Conservation (phyloP, 2,329 filamentous ascomycete species). For the Pseudocercospora ulei region DNA sequence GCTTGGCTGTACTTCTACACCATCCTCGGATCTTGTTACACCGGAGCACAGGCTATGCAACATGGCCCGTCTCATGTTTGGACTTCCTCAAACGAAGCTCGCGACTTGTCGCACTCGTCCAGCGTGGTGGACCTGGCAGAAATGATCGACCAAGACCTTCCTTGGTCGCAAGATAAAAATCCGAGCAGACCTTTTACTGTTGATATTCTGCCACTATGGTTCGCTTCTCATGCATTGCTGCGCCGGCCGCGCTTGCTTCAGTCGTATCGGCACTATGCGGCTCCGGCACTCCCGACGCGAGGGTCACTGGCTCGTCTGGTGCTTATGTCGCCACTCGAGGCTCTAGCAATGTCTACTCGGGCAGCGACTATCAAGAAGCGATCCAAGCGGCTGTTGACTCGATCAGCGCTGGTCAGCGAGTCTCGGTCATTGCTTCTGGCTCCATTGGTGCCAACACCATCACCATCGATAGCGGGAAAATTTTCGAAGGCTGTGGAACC, state of each 20-base stretch:
- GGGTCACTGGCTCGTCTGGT: slow-evolving; percentile 42
- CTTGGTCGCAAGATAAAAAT: no score
- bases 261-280: slow-evolving; percentile 36
- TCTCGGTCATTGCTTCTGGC: slow-evolving; percentile 48
- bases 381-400: slow-evolving; percentile 49
- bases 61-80: no score
- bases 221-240: neutral
- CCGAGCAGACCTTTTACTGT: no score
- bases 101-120: no score
- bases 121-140: no score
- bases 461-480: slow-evolving; percentile 46
- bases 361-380: slow-evolving; percentile 47
- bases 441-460: slow-evolving; percentile 49
- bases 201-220: neutral
- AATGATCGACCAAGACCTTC: no score
- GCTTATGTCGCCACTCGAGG: slow-evolving; percentile 43
- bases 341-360: slow-evolving; percentile 43
- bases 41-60: no score
- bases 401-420: slow-evolving; percentile 45
- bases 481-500: slow-evolving; percentile 51
- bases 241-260: neutral
- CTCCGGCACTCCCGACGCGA: slow-evolving; percentile 41
- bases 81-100: no score
- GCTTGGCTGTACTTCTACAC: no score
- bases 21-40: no score